Percentiles rank a stretch among this genome's conserved stretches.
Conservation (phyloP, 192 early-diverging fungal genomes). For the Backusella parvicylindrica region DNA sequence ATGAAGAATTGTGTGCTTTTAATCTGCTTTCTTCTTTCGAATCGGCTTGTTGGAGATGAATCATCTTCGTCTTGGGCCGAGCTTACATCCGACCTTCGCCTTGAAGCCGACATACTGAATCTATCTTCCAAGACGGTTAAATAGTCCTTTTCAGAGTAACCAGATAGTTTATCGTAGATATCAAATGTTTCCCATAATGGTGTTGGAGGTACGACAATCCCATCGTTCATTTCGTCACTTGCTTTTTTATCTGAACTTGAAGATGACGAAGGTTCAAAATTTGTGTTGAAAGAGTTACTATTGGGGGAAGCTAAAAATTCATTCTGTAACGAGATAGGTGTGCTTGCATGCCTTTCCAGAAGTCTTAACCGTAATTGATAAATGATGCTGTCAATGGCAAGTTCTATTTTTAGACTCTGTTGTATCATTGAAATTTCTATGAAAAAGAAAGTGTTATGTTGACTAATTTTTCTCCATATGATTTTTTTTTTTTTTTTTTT, state of each 20-base stretch:
- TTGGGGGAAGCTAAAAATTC: neutral
- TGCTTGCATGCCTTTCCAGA: neutral
- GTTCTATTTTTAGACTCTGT: neutral
- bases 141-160: neutral
- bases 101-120: neutral
- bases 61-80: neutral
- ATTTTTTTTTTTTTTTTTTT: constrained; percentile 50
- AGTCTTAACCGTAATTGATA: neutral
- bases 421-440: neutral
- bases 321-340: neutral
- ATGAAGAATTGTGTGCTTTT: constrained; percentile 6
- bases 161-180: neutral
- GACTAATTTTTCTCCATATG: neutral
- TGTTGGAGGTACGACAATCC: neutral
- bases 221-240: neutral
- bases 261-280: neutral
- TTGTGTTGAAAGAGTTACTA: neutral
- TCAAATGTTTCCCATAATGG: neutral
- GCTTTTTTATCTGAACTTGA: neutral
- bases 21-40: constrained; percentile 6
- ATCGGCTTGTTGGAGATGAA: neutral
- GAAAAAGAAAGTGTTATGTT: neutral
- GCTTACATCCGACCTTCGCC: neutral
- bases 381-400: neutral
- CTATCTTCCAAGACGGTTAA: neutral